Evolutionary conservation across 2,329 filamentous ascomycete species (phyloP), one percentile per base, ranked within the genome.

Genomic region (Didymella arachidicola): DNA sequence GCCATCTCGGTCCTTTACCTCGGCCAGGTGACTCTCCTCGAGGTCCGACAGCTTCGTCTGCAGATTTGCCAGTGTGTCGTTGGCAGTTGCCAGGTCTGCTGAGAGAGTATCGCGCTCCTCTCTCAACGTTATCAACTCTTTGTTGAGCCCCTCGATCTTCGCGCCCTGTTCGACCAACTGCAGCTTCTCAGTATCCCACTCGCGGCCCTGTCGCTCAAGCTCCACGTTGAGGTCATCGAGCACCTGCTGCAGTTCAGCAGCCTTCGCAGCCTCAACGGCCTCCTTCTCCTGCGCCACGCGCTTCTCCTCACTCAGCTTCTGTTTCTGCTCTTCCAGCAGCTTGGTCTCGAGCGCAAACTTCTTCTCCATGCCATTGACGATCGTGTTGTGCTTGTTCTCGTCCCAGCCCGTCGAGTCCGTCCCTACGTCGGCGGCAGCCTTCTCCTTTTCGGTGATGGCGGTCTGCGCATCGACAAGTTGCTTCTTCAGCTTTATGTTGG

Each of bases 131-230:
- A 64, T 60, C 1, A 75, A 48, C 43, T 75, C 64, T 1, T 59
- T 59, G 14, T 60, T 70, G 36, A 77, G 64, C 3, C 57, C 56
- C 12, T 71, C 69, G 30, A 76, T 72, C 38, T 71, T 62, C 0
- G 59, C 46, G 18, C 72, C 63, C 53, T 76, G 74, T 41, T 76
- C 72, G 0, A 62, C 64, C n/a, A 75, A 66, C 58, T 70, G 72
- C 63, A 72, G 70, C 68, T 74, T 76, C 32, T 77, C 73, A 16
- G 67, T 67, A 44, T 75, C 72, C 73, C 73, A 77, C 52, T 77
- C 63, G 7, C 59, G 64, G 39, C 72, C 73, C 45, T 76, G 73
- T 27, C 70, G 63, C 48, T 76, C 73, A 11, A 77, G 70, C 49
- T 77, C 74, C 7, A 64, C 66, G 53, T 71, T 74, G 51, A 77